A percentile compares a stretch with the other conserved stretches of the same genome.
These are phyloP conservation scores for Colletotrichum spaethianum DNA, from an alignment of 2,329 filamentous ascomycete genomes.

Conservation along the genomic window DNA sequence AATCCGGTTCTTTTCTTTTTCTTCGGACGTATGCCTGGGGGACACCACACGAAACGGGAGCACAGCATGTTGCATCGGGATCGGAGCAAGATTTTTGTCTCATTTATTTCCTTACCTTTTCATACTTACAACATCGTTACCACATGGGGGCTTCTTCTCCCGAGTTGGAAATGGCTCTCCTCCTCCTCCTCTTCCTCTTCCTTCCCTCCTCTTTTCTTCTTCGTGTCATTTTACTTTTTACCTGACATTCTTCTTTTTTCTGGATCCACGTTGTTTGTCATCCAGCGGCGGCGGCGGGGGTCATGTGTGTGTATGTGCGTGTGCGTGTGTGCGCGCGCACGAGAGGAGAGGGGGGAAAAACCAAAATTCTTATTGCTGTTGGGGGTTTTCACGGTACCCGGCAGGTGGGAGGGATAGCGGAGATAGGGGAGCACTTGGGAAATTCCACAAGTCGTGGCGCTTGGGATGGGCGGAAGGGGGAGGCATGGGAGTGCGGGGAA, in stretches of 20 bases:
- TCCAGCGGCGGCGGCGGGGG: slow-evolving; percentile 12
- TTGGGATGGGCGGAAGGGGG: not conserved
- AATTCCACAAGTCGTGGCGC: not conserved
- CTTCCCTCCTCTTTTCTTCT: slow-evolving; percentile 41
- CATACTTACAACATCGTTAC: slow-evolving; percentile 29
- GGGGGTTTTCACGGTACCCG: slow-evolving; percentile 38
- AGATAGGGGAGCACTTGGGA: not conserved
- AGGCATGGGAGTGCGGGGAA: not conserved
- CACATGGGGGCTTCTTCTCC: slow-evolving; percentile 4
- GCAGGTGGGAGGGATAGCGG: slow-evolving; percentile 16
- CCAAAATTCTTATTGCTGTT: slow-evolving; percentile 12
- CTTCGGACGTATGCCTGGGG: slow-evolving; percentile 4
- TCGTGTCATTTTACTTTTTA: slow-evolving; percentile 39
- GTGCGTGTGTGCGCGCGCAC: not conserved
- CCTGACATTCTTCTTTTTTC: slow-evolving; percentile 9
- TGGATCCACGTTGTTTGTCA: slow-evolving; percentile 5
- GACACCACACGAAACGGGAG: slow-evolving; percentile 23
- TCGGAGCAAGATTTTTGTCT: slow-evolving; percentile 34
- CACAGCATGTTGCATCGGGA: slow-evolving; percentile 41
- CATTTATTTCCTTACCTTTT: slow-evolving; percentile 24
- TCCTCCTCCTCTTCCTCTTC: not conserved
- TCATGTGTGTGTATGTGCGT: not conserved
- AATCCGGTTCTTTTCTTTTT: slow-evolving; percentile 10
- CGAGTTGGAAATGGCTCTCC: not conserved
- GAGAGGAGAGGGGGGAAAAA: not conserved